A percentile compares a stretch with the other conserved stretches of the same genome.
These are phyloP conservation scores for Penicillium roqueforti DNA, from an alignment of 495 filamentous ascomycete genomes.

Conservation along the genomic window DNA sequence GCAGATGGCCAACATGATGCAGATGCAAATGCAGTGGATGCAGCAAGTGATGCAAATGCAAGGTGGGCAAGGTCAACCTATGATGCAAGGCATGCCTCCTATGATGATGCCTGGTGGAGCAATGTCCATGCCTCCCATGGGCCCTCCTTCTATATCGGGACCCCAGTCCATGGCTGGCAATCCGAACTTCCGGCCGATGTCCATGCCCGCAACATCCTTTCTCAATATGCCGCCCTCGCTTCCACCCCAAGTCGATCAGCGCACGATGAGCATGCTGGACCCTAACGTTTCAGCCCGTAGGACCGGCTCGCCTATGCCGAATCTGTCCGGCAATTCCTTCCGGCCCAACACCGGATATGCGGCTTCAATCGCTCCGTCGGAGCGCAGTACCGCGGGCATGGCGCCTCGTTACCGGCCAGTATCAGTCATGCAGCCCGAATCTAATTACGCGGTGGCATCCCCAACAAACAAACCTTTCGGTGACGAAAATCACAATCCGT, in stretches of 20 bases:
- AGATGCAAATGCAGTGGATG: conserved; percentile 86
- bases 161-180: conserved; percentile 18
- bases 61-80: conserved; percentile 27
- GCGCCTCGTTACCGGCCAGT: conserved; percentile 93
- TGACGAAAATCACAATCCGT: conserved; percentile 39
- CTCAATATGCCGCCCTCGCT: conserved; percentile 9
- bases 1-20: conserved; percentile 86
- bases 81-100: conserved; percentile 20
- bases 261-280: conserved; percentile 81
- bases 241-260: conserved; percentile 35
- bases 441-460: conserved; percentile 46
- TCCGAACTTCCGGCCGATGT: conserved; percentile 36
- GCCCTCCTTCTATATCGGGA: conserved; percentile 11
- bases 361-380: conserved; percentile 82
- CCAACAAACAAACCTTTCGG: conserved; percentile 47
- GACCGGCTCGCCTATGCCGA: conserved; percentile 32
- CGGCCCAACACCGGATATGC: conserved; percentile 51
- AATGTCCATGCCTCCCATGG: conserved; percentile 20
- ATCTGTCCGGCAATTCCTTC: conserved; percentile 26
- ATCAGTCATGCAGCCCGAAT: conserved; percentile 45
- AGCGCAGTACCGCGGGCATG: conserved; percentile 87
- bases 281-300: conserved; percentile 59
- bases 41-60: conserved; percentile 75
- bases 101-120: conserved; percentile 15
- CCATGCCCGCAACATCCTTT: conserved; percentile 32